These are phyloP conservation scores for Mucor racemosus DNA, from an alignment of 371 early-diverging fungal species.

Conservation along the genomic window DNA sequence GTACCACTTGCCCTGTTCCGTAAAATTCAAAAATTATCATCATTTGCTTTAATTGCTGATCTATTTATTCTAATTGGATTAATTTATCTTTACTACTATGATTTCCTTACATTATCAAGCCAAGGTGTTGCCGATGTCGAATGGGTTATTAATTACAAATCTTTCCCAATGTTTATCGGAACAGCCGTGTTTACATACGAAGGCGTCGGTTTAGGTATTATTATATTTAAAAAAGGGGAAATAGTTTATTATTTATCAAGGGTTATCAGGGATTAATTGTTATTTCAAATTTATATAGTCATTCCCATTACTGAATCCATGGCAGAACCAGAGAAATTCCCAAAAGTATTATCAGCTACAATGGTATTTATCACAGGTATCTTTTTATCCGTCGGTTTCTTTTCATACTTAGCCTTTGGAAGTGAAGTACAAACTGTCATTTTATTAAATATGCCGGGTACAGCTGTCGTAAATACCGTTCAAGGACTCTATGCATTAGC, in stretches of 20 bases:
- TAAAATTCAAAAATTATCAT: conserved; percentile 77
- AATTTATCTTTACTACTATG: conserved; percentile 77
- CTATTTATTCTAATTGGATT: conserved; percentile 82
- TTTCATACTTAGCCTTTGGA: conserved; percentile 85
- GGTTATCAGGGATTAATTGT: neutral
- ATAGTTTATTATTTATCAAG: neutral
- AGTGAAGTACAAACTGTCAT: conserved; percentile 78
- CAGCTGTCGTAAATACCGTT: conserved; percentile 61
- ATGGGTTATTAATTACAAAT: conserved; percentile 68
- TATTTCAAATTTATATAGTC: conserved; percentile 26
- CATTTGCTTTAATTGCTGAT: conserved; percentile 84
- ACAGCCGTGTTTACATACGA: conserved; percentile 91
- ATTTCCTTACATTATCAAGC: conserved; percentile 59
- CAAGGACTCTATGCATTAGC: conserved; percentile 85
- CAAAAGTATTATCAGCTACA: conserved; percentile 67
- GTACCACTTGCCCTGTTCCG: conserved; percentile 84
- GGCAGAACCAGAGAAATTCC: conserved; percentile 82
- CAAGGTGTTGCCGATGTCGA: conserved; percentile 66
- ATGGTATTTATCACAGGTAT: conserved; percentile 73
- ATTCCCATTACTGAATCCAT: conserved; percentile 77
- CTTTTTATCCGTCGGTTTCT: conserved; percentile 74
- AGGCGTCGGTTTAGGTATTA: conserved; percentile 78
- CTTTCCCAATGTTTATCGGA: conserved; percentile 84
- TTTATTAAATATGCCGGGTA: conserved; percentile 76
- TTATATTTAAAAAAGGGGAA: conserved; percentile 12